phyloP scores from a whole-genome alignment of 2,329 filamentous ascomycete species.

The Pseudogymnoascus sp. region DNA sequence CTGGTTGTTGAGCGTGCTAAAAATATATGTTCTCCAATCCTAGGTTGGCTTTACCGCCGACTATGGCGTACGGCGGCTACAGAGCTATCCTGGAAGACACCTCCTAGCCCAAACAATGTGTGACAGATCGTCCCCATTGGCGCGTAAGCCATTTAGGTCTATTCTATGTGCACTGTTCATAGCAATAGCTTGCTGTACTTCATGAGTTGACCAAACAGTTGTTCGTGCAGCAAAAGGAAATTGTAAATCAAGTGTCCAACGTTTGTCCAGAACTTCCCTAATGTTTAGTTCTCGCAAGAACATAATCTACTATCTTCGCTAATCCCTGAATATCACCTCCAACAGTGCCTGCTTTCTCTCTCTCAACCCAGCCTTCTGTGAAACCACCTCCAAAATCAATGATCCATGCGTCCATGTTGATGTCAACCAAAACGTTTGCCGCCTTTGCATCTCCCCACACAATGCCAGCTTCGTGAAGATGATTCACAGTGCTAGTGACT shows the following conservation, averaged over 20 bases:
- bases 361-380: constrained; percentile 16
- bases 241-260: neutral
- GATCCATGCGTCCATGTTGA: constrained; percentile 16
- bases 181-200: neutral
- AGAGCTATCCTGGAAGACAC: neutral
- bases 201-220: neutral
- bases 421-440: constrained; percentile 19
- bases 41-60: too few species aligned
- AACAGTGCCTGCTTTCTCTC: constrained; percentile 15
- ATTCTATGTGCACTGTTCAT: neutral
- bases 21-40: neutral
- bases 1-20: neutral
- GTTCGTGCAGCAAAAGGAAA: neutral
- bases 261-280: neutral
- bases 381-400: constrained; percentile 22
- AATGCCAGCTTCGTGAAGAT: constrained; percentile 15
- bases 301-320: constrained; percentile 11
- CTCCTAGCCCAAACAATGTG: neutral
- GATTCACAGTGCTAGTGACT: constrained; percentile 12
- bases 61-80: neutral
- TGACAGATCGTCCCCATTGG: neutral
- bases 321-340: constrained; percentile 20
- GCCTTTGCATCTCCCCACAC: constrained; percentile 22
- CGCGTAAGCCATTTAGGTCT: neutral
- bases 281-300: neutral